Evolutionary conservation across 1,139 yeast species (phyloP), one percentile per base, ranked within the genome.

Genomic region (Candida tunisiensis): DNA sequence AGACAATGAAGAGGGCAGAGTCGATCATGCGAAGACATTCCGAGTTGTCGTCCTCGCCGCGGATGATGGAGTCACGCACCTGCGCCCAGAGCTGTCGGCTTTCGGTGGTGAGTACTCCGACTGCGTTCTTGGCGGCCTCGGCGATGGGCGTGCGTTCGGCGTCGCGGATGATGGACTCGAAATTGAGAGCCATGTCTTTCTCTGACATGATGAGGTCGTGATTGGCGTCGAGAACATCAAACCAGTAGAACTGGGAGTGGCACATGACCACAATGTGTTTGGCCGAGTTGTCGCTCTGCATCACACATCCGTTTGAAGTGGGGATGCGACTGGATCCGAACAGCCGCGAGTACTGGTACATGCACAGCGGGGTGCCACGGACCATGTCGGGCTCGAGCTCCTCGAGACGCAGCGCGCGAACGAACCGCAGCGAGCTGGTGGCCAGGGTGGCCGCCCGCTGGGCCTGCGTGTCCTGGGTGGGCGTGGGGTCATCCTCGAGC

Each of bases 191-290:
- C 42, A 82, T 62, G 47, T 79, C 92, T 32, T 67, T 70, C 44
- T 80, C 91, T 3, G 73, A 62, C 44, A 79, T 55, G 29, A 78
- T 62, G 37, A 82, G 57, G 42, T 77, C 74, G 45, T 77, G 69
- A 34, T 71, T 57, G 29, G 62, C 62, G 49, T 80, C 92, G 43
- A 82, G 58, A 2, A 82, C 94, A 47, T 82, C 93, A 49, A 82
- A 82, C 93, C 94, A 82, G 53, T 82, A 82, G 51, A 80, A 77
- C 50, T 82, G 93, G 4, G 93, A 78, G 44, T 77, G 74, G 37
- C 83, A 73, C 48, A 79, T 57, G n/a, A 82, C 85, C 17, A 79
- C 77, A 30, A 82, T 70, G 48, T 82, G 94, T 42, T 71, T 75
- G 2, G 91, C 71, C 9, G 69, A 59, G 11, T 63, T 49, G 47